phyloP scores from a whole-genome alignment of 2,329 filamentous ascomycete species.

The Ophiostoma sp. region DNA sequence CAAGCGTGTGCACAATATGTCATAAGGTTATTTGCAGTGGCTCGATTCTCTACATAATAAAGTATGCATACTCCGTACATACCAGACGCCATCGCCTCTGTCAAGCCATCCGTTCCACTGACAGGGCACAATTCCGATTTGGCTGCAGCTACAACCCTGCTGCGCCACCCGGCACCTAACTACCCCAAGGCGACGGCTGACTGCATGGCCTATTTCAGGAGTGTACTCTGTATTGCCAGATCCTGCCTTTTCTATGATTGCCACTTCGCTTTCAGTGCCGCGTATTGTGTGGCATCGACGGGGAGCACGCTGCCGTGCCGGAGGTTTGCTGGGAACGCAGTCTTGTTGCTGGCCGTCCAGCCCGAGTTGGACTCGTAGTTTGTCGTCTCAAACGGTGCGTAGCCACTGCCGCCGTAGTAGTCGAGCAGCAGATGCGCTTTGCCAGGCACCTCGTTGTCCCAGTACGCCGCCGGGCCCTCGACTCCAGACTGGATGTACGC shows the following conservation, averaged over 20 bases:
- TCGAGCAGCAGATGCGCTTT: conserved; percentile 47
- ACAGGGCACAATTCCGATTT: neutral
- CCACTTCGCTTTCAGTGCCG: conserved; percentile 39
- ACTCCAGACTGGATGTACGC: conserved; percentile 42
- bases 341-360: conserved; percentile 43
- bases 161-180: conserved; percentile 1
- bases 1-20: neutral
- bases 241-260: conserved; percentile 19
- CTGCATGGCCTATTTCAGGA: neutral
- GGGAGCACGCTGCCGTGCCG: conserved; percentile 50
- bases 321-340: conserved; percentile 43
- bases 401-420: conserved; percentile 45
- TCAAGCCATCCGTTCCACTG: neutral
- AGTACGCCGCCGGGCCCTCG: conserved; percentile 43
- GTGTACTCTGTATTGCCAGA: no score
- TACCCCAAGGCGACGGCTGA: neutral
- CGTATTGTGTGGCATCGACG: conserved; percentile 40
- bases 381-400: conserved; percentile 45
- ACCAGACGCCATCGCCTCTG: neutral
- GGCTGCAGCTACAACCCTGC: neutral
- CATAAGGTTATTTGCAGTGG: neutral
- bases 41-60: neutral
- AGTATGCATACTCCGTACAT: no score
- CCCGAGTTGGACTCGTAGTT: conserved; percentile 40
- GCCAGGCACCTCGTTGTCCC: conserved; percentile 39